Percentiles rank a stretch among this genome's conserved stretches.
phyloP scores from a whole-genome alignment of 495 filamentous ascomycete species.

The Thozetella sp. region DNA sequence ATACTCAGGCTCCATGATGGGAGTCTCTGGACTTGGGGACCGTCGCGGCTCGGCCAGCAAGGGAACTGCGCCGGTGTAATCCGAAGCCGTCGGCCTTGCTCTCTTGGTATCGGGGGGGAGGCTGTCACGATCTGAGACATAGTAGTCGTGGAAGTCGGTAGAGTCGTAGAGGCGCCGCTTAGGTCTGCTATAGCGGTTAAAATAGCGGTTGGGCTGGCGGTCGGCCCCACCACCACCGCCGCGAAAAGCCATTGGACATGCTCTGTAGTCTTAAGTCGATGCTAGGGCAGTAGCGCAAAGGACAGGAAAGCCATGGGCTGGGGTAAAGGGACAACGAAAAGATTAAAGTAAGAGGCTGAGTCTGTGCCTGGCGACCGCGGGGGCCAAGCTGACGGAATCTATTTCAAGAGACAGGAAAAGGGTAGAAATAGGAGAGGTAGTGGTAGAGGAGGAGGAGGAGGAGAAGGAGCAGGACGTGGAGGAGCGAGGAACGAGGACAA shows the following conservation, averaged over 20 bases:
- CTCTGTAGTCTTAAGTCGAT: conserved; percentile 11
- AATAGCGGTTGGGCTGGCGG: conserved; percentile 19
- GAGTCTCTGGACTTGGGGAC: not conserved
- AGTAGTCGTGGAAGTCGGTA: conserved; percentile 14
- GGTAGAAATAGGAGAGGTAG: no score
- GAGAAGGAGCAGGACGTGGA: not conserved
- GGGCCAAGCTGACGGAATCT: no score
- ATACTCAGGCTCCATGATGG: not conserved
- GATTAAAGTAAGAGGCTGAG: no score
- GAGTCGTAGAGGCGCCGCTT: conserved; percentile 23
- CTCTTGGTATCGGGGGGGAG: not conserved
- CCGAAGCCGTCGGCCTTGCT: conserved; percentile 2
- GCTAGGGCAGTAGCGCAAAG: not conserved
- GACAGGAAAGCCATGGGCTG: no score
- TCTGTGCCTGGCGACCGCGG: no score
- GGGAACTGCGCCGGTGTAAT: not conserved
- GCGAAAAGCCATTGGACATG: conserved; percentile 35
- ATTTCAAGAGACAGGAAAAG: no score
- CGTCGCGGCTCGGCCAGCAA: not conserved
- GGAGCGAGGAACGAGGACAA: not conserved
- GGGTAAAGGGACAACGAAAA: no score
- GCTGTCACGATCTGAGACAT: not conserved
- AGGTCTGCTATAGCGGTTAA: conserved; percentile 15
- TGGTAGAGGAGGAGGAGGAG: not conserved
- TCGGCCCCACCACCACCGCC: conserved; percentile 27